Conservation (phyloP, 1,284 basidiomycete genomes). For the Melampsora americana region DNA sequence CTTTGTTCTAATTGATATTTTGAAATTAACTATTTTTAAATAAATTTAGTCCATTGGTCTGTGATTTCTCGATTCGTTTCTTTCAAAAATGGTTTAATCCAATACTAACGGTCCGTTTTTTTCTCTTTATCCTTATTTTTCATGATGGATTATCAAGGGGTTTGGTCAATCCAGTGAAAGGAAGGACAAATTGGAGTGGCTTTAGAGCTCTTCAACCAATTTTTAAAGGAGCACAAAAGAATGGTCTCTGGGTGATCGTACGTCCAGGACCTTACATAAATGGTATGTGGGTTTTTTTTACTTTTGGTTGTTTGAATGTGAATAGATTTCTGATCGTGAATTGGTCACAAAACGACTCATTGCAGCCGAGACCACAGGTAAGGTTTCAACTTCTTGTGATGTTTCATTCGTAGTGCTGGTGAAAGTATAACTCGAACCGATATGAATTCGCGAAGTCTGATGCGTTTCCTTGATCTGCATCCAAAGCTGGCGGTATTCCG, state of each 20-base stretch:
- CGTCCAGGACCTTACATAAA: constrained; percentile 42
- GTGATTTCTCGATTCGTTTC: background rate
- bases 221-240: constrained; percentile 37
- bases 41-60: background rate
- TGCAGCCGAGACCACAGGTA: constrained; percentile 39
- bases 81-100: background rate
- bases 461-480: constrained; percentile 55
- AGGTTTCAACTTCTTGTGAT: background rate
- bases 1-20: background rate
- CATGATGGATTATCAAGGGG: constrained; percentile 17
- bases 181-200: constrained; percentile 38
- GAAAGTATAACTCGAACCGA: constrained; percentile 61
- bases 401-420: constrained; percentile 7
- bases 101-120: background rate
- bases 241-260: constrained; percentile 36
- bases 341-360: background rate
- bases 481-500: constrained; percentile 67
- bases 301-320: background rate
- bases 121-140: constrained; percentile 11
- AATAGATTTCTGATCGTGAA: background rate
- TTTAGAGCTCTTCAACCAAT: constrained; percentile 32
- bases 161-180: constrained; percentile 38
- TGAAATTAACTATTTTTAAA: background rate
- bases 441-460: constrained; percentile 29
- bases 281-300: constrained; percentile 13